These are phyloP conservation scores for Terfezia claveryi DNA, from an alignment of 495 filamentous ascomycete genomes.

Conservation along the genomic window DNA sequence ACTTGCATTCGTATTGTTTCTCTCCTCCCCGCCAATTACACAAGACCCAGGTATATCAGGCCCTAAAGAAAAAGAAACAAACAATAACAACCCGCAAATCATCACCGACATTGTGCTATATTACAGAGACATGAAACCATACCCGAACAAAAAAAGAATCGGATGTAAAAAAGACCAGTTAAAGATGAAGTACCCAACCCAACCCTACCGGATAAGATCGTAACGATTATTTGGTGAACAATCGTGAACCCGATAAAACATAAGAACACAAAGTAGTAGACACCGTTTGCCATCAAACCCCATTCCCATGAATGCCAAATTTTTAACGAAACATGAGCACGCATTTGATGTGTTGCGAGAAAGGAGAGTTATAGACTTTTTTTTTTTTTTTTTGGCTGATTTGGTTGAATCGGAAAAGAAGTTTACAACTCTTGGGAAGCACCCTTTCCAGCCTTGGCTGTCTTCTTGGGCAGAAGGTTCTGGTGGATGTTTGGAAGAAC, in stretches of 20 bases:
- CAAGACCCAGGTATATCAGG: too few relatives aligned
- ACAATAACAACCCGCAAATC: not conserved
- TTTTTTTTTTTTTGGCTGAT: not conserved
- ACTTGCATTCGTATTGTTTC: too few relatives aligned
- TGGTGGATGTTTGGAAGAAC: conserved; percentile 98
- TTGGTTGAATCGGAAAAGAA: not conserved
- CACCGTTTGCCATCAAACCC: not conserved
- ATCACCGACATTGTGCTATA: not conserved
- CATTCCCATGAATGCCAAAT: not conserved
- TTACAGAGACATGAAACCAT: not conserved
- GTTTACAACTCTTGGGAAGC: not conserved
- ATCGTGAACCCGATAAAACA: not conserved
- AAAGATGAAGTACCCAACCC: not conserved
- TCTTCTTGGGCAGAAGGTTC: conserved; percentile 87
- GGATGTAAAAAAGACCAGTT: not conserved
- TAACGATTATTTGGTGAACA: not conserved
- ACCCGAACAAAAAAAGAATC: not conserved
- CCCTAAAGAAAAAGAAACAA: not conserved
- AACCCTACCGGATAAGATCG: not conserved
- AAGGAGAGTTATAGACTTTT: not conserved
- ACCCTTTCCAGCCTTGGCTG: conserved; percentile 80
- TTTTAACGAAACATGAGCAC: not conserved
- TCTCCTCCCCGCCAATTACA: too few relatives aligned
- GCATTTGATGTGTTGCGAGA: not conserved
- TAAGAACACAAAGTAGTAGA: not conserved